Conservation (phyloP, 768 basidiomycete genomes). For the Suillus plorans region DNA sequence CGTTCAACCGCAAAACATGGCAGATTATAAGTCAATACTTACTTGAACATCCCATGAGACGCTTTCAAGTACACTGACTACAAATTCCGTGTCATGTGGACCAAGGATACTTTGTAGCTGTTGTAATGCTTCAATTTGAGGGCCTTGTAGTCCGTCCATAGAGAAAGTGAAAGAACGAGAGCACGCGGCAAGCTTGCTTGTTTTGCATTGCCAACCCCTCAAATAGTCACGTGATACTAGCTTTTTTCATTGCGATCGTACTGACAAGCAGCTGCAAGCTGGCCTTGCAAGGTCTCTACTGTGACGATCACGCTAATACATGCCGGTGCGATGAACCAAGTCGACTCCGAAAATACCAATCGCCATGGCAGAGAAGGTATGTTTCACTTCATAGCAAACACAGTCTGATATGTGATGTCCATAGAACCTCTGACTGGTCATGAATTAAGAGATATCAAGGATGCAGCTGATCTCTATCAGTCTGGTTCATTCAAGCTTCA, state of each 20-base stretch:
- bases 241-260: not conserved
- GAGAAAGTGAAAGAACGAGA: not conserved
- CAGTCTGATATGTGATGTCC: conserved; percentile 10
- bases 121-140: conserved; percentile 15
- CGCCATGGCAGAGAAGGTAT: not conserved
- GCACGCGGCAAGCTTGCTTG: not conserved
- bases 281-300: not conserved
- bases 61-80: conserved; percentile 56
- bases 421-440: conserved; percentile 63
- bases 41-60: conserved; percentile 77
- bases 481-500: conserved; percentile 86
- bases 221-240: not conserved
- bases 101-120: conserved; percentile 17
- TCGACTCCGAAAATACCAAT: not conserved
- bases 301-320: not conserved
- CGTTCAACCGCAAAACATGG: not conserved
- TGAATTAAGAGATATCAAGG: conserved; percentile 71
- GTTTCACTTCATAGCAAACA: not conserved
- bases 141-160: conserved; percentile 14
- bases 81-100: conserved; percentile 55
- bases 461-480: conserved; percentile 70
- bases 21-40: conserved; percentile 14
- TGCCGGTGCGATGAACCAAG: not conserved
- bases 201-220: not conserved
- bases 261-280: not conserved